These are phyloP conservation scores for Monilinia vaccinii-corymbosi DNA, from an alignment of 2,329 filamentous ascomycete species.

Conservation along the genomic window DNA sequence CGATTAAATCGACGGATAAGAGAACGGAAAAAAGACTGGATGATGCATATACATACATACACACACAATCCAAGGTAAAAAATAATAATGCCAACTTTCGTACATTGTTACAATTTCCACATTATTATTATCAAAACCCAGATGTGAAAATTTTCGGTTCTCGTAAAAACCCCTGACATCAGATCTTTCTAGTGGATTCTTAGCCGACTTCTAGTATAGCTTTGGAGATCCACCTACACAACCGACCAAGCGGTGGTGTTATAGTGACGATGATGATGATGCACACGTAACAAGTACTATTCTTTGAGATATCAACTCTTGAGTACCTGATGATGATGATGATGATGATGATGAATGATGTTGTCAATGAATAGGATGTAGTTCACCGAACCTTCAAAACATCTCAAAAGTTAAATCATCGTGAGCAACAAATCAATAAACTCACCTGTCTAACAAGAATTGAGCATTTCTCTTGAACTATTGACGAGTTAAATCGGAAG, in stretches of 20 bases:
- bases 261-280: background rate
- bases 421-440: background rate
- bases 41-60: background rate
- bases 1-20: background rate
- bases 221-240: background rate
- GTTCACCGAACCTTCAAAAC: too few relatives aligned
- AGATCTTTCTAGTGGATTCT: conserved; percentile 3
- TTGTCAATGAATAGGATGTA: background rate
- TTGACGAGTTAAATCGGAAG: background rate
- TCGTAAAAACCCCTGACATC: background rate
- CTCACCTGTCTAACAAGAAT: background rate
- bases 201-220: background rate
- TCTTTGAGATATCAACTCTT: background rate
- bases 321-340: background rate
- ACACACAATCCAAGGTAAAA: too few relatives aligned
- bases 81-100: background rate
- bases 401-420: too few relatives aligned
- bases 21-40: background rate
- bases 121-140: background rate
- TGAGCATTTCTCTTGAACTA: background rate
- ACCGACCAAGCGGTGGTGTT: background rate
- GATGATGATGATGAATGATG: background rate
- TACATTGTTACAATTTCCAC: background rate
- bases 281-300: background rate
- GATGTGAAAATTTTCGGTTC: background rate